Percentiles rank a stretch among this genome's conserved stretches.
phyloP scores from a whole-genome alignment of 2,329 filamentous ascomycete species.

The Aspergillus glaucus region DNA sequence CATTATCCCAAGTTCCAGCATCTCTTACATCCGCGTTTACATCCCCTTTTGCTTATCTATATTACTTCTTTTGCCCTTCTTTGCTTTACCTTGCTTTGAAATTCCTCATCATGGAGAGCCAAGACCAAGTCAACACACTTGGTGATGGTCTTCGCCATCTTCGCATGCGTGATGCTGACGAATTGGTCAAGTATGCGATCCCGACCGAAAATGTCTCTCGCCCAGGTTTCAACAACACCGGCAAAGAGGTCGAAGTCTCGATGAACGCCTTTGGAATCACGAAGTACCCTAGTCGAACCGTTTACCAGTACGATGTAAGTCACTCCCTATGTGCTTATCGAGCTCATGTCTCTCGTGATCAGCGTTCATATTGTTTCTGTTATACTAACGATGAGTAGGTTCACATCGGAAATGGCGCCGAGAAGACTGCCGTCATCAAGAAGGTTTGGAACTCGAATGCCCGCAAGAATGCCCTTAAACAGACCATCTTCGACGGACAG shows the following conservation, averaged over 20 bases:
- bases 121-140: constrained; percentile 16
- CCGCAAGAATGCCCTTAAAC: constrained; percentile 52
- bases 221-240: constrained; percentile 53
- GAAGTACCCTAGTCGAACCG: constrained; percentile 52
- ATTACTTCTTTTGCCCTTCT: constrained; percentile 3
- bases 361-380: not conserved
- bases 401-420: constrained; percentile 54
- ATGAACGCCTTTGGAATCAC: constrained; percentile 72
- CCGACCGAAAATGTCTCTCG: constrained; percentile 37
- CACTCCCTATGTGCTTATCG: not conserved
- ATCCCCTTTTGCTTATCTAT: not conserved
- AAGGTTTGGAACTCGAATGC: constrained; percentile 67
- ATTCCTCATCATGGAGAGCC: constrained; percentile 15
- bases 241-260: constrained; percentile 49
- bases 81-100: not conserved
- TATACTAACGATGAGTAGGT: constrained; percentile 46
- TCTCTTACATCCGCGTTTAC: no score
- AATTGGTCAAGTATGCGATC: constrained; percentile 25
- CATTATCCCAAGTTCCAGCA: not conserved
- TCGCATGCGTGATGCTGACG: constrained; percentile 22
- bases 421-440: constrained; percentile 62
- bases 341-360: no score
- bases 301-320: constrained; percentile 83
- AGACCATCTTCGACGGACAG: constrained; percentile 74
- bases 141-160: constrained; percentile 19